phyloP scores from a whole-genome alignment of 179 eudicot species.

The Heliamphora pulchella region DNA sequence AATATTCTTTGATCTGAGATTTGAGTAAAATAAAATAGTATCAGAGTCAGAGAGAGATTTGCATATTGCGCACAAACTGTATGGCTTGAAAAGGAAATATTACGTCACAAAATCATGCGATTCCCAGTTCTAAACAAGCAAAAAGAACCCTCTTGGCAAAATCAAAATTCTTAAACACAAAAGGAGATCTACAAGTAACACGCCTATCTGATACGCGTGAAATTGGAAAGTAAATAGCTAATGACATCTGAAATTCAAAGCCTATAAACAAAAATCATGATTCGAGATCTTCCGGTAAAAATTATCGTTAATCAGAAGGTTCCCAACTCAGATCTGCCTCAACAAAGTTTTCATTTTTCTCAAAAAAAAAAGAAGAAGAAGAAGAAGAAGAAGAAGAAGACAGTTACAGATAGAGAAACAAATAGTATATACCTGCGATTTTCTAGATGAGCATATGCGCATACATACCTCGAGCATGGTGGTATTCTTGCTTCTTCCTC shows the following conservation, averaged over 20 bases:
- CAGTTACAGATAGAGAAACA: neutral
- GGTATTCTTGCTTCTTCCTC: neutral
- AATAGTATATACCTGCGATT: neutral
- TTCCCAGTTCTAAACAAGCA: neutral
- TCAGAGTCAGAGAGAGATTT: too few species aligned
- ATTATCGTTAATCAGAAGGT: neutral
- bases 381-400: neutral
- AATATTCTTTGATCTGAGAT: too few species aligned
- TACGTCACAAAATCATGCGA: neutral
- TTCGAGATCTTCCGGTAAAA: neutral
- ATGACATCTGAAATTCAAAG: neutral
- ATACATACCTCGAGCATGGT: neutral
- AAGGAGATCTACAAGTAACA: neutral
- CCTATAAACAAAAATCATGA: neutral
- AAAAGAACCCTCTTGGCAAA: neutral
- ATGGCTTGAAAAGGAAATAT: neutral
- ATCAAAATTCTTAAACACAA: neutral
- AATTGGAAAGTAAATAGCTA: neutral
- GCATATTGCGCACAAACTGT: too few species aligned
- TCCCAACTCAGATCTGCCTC: neutral
- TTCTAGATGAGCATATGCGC: too few species aligned
- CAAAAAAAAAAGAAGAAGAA: neutral
- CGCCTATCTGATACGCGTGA: neutral
- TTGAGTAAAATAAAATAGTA: too few species aligned
- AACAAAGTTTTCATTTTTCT: neutral